Conservation (phyloP, 2,329 filamentous ascomycete species). For the Stachybotrys chlorohalonatus region DNA sequence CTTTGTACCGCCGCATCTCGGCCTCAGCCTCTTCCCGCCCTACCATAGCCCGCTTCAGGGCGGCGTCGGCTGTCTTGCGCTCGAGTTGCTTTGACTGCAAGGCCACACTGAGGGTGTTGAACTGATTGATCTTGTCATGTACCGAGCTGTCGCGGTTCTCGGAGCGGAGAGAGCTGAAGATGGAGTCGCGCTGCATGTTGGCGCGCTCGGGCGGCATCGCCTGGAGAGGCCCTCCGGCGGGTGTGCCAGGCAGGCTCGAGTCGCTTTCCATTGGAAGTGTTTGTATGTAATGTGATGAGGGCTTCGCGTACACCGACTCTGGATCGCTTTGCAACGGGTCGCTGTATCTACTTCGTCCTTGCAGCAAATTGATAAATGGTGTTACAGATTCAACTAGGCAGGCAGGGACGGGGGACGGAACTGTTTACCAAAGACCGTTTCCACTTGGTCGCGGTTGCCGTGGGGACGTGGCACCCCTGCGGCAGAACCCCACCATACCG, state of each 20-base stretch:
- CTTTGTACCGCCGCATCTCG: constrained; percentile 54
- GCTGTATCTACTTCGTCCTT: background rate
- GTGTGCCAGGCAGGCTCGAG: constrained; percentile 43
- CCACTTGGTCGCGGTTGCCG: constrained; percentile 3
- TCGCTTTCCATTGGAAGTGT: constrained; percentile 28
- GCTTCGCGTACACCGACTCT: background rate
- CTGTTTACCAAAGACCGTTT: background rate
- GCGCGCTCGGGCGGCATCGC: constrained; percentile 55
- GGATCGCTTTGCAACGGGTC: background rate
- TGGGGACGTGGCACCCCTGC: constrained; percentile 2
- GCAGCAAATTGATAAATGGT: background rate
- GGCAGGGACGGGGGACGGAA: background rate
- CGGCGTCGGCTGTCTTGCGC: constrained; percentile 56
- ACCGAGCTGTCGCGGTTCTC: constrained; percentile 50
- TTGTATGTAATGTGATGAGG: background rate
- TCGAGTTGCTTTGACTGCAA: constrained; percentile 51
- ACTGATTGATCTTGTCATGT: constrained; percentile 61
- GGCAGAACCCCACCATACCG: background rate
- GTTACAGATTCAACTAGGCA: background rate
- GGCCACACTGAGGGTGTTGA: constrained; percentile 59
- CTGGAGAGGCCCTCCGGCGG: constrained; percentile 46
- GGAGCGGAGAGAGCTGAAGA: constrained; percentile 25
- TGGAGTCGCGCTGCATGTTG: constrained; percentile 36
- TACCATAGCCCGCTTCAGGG: constrained; percentile 56
- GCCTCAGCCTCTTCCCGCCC: constrained; percentile 63